Evolutionary conservation across 176 grass and related monocot species (phyloP).

Genomic region (Saccharum spontaneum): DNA sequence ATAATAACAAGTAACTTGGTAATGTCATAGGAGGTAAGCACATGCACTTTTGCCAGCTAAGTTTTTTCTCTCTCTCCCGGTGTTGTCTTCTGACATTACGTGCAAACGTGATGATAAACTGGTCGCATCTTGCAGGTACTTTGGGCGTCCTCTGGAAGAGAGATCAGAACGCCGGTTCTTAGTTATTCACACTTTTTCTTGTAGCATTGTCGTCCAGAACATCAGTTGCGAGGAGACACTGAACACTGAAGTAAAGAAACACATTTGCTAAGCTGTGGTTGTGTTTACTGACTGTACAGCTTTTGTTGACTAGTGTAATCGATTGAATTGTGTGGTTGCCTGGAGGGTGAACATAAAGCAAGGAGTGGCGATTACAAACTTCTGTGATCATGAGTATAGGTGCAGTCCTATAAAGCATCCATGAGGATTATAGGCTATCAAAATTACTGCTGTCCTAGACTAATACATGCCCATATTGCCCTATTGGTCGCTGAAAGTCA

Average conservation of each 20-base stretch:
- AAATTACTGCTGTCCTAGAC: neutral
- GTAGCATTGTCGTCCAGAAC: neutral
- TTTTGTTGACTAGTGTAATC: neutral
- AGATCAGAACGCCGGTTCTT: neutral
- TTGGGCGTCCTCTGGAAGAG: neutral
- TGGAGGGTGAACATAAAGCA: neutral
- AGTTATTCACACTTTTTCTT: neutral
- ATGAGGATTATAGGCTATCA: neutral
- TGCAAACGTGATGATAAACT: neutral
- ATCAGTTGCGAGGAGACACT: neutral
- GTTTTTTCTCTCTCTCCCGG: neutral
- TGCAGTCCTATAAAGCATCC: neutral
- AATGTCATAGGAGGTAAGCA: neutral
- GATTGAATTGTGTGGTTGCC: neutral
- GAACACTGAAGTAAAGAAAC: neutral
- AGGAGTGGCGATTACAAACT: neutral
- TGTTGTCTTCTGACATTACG: neutral
- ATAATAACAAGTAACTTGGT: conserved; percentile 5
- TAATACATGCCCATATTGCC: neutral
- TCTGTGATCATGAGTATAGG: neutral
- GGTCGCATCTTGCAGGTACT: neutral
- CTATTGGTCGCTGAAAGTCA: neutral
- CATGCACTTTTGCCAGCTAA: neutral
- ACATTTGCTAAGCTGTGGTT: neutral
- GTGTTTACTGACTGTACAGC: conserved; percentile 31